phyloP scores from a whole-genome alignment of 129 eudicot genomes.

The Logfia minima region DNA sequence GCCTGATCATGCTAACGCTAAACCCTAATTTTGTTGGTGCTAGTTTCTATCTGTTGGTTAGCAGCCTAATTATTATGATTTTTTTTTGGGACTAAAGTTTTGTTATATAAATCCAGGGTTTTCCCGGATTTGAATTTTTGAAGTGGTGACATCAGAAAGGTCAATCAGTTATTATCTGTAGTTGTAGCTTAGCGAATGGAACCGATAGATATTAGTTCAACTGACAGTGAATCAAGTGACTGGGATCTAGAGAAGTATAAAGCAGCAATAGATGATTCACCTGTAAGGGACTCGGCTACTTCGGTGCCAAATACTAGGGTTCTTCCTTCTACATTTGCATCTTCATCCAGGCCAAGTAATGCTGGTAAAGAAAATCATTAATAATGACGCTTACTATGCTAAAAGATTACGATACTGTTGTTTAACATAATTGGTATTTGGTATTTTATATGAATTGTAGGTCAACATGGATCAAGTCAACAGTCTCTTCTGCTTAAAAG shows the following conservation, averaged over 20 bases:
- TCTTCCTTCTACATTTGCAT: constrained; percentile 39
- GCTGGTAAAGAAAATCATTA: constrained; percentile 38
- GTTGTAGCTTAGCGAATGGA: constrained; percentile 25
- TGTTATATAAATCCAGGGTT: constrained; percentile 34
- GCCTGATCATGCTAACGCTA: constrained; percentile 36
- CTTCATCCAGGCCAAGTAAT: constrained; percentile 33
- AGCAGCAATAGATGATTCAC: constrained; percentile 29
- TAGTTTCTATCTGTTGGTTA: not conserved
- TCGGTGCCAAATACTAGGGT: constrained; percentile 29
- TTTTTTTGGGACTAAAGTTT: not conserved
- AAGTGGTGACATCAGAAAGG: constrained; percentile 10
- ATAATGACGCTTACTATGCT: not conserved
- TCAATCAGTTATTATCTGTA: constrained; percentile 20
- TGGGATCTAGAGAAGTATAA: constrained; percentile 55
- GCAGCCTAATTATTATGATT: constrained; percentile 18
- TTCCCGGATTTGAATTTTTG: constrained; percentile 18
- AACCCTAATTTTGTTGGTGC: constrained; percentile 14
- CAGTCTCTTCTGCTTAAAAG: constrained; percentile 29
- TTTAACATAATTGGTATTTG: not conserved
- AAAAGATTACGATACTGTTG: not conserved
- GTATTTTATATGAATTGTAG: constrained; percentile 29
- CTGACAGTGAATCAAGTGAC: constrained; percentile 63
- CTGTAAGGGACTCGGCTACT: constrained; percentile 45
- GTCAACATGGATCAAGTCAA: constrained; percentile 25
- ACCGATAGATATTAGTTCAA: constrained; percentile 49